A percentile compares a stretch with the other conserved stretches of the same genome.
phyloP scores from a whole-genome alignment of 345 rosid species.

The Syzygium grande region DNA sequence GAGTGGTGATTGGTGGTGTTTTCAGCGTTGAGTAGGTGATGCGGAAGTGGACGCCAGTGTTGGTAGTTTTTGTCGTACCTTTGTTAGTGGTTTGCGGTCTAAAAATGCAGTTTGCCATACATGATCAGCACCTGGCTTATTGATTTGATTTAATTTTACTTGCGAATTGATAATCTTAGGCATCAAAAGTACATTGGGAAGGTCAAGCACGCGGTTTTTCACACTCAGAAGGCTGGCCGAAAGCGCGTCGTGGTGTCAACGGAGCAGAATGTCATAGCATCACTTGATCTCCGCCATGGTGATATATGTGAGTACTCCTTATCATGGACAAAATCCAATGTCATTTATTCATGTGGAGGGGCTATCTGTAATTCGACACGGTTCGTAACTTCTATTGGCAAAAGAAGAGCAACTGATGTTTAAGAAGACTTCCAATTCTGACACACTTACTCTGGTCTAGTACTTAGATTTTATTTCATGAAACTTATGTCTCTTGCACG shows the following conservation, averaged over 20 bases:
- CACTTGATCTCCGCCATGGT: conserved; percentile 93
- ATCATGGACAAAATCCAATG: background rate
- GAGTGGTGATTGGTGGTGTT: background rate
- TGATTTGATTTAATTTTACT: background rate
- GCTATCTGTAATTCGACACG: background rate
- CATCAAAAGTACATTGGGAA: conserved; percentile 87
- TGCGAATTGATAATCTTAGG: conserved; percentile 20
- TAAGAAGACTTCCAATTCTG: background rate
- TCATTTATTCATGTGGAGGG: background rate
- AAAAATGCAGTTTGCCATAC: background rate
- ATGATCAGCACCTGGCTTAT: background rate
- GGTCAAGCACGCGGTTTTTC: conserved; percentile 93
- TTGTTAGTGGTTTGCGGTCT: background rate
- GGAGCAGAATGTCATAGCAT: conserved; percentile 85
- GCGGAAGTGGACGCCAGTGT: background rate
- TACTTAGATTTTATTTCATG: background rate
- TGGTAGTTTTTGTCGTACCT: background rate
- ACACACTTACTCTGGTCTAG: background rate
- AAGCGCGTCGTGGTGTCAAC: conserved; percentile 93
- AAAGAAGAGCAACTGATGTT: background rate
- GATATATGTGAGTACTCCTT: conserved; percentile 60
- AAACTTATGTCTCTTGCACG: background rate
- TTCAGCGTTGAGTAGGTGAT: background rate
- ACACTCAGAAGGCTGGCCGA: conserved; percentile 90
- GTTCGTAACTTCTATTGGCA: background rate